Percentiles rank a stretch among this genome's conserved stretches.
Conservation (phyloP, 2,329 filamentous ascomycete species). For the Tolypocladium sp. region DNA sequence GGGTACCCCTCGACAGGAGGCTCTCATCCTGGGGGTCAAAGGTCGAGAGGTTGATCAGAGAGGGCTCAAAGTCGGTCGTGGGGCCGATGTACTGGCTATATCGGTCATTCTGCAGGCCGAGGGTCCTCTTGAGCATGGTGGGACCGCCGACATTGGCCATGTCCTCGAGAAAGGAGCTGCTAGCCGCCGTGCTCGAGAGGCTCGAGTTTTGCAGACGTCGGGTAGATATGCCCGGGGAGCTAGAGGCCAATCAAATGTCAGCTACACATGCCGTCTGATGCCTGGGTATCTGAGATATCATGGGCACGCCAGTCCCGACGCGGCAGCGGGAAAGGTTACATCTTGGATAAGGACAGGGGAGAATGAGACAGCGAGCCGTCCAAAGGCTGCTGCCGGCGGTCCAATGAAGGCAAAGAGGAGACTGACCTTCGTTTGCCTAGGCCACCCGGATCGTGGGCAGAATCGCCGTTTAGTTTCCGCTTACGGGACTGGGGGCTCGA, state of each 20-base stretch:
- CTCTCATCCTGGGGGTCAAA: conserved; percentile 79
- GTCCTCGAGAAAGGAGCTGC: conserved; percentile 56
- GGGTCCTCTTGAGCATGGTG: conserved; percentile 56
- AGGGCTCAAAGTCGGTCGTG: conserved; percentile 75
- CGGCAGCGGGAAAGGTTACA: background rate
- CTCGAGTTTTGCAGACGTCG: conserved; percentile 46
- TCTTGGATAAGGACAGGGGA: background rate
- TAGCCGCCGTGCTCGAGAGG: conserved; percentile 52
- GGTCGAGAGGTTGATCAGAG: conserved; percentile 70
- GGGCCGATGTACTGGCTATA: conserved; percentile 78
- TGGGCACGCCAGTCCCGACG: background rate
- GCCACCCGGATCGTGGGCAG: conserved; percentile 43
- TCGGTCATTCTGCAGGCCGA: conserved; percentile 69
- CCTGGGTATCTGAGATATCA: background rate
- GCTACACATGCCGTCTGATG: background rate
- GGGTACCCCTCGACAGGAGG: conserved; percentile 55
- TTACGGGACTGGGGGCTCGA: conserved; percentile 72
- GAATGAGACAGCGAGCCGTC: background rate
- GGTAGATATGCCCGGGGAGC: conserved; percentile 45
- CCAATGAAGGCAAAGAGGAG: conserved; percentile 3
- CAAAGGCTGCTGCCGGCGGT: background rate
- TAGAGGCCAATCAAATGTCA: conserved; percentile 19
- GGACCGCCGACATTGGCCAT: conserved; percentile 62
- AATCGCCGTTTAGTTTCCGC: conserved; percentile 63
- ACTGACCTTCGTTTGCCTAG: conserved; percentile 61